phyloP scores from a whole-genome alignment of 371 early-diverging fungal species.

The Actinomortierella wolfii region DNA sequence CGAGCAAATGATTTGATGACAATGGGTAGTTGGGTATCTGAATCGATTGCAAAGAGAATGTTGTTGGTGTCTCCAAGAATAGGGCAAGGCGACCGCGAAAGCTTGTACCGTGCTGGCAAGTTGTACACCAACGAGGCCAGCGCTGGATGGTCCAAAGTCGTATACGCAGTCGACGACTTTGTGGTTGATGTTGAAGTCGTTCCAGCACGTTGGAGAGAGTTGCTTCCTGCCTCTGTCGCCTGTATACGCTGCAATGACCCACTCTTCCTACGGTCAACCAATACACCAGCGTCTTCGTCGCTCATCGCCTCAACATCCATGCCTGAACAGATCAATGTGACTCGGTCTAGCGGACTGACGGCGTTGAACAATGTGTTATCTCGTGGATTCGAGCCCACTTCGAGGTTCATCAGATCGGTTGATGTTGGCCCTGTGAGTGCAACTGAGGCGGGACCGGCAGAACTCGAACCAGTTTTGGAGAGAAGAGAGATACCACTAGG shows the following conservation, averaged over 20 bases:
- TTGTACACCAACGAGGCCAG: constrained; percentile 25
- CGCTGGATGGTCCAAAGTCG: constrained; percentile 25
- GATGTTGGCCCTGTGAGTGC: constrained; percentile 9
- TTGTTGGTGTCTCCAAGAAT: constrained; percentile 33
- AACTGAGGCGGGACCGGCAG: constrained; percentile 24
- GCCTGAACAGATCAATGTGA: constrained; percentile 36
- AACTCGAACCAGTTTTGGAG: constrained; percentile 21
- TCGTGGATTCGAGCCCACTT: constrained; percentile 8
- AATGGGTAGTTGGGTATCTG: constrained; percentile 41
- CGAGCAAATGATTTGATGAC: constrained; percentile 36
- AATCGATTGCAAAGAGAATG: constrained; percentile 34
- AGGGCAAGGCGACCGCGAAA: constrained; percentile 32
- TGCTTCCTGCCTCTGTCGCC: no score
- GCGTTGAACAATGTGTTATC: constrained; percentile 34
- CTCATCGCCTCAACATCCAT: constrained; percentile 12
- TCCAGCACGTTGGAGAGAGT: neutral
- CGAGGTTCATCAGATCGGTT: constrained; percentile 3
- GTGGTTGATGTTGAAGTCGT: constrained; percentile 19
- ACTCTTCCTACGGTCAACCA: constrained; percentile 2
- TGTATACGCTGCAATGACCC: constrained; percentile 2
- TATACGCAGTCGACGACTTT: constrained; percentile 12
- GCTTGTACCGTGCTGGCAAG: constrained; percentile 30
- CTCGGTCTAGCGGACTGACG: constrained; percentile 38
- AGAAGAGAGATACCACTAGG: constrained; percentile 21
- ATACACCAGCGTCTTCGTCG: constrained; percentile 15